Evolutionary conservation across 1,139 yeast genomes (phyloP).

Genomic region (Maudiozyma humilis): DNA sequence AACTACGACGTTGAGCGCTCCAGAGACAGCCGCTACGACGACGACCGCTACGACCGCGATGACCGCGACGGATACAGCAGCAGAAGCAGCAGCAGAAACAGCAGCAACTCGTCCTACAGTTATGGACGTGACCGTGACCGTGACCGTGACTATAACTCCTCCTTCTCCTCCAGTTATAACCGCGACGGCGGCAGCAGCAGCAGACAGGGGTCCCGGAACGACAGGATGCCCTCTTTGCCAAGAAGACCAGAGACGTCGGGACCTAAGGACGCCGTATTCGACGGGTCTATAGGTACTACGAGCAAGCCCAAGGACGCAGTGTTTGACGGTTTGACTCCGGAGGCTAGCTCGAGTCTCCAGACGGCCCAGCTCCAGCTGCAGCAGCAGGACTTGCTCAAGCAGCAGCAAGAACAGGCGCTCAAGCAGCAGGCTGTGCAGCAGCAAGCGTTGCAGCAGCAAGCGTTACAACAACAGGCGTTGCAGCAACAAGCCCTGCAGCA

Average conservation of each 20-base stretch:
- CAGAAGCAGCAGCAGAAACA: background rate
- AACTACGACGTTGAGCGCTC: conserved; percentile 1
- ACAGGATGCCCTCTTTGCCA: conserved; percentile 15
- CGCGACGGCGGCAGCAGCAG: background rate
- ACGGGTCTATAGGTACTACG: conserved; percentile 11
- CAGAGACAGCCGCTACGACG: background rate
- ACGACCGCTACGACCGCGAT: background rate
- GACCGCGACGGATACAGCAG: background rate
- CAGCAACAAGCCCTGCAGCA: conserved; percentile 15
- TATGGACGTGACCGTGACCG: background rate
- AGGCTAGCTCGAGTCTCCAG: conserved; percentile 2
- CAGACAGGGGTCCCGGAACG: background rate
- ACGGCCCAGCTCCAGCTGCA: conserved; percentile 11
- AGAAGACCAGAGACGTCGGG: conserved; percentile 12
- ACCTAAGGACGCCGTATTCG: conserved; percentile 20
- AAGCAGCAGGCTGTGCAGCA: conserved; percentile 13
- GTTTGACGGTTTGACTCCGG: conserved; percentile 18
- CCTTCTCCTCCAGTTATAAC: no score
- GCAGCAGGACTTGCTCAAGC: conserved; percentile 11
- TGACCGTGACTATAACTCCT: no score
- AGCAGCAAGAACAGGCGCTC: conserved; percentile 11
- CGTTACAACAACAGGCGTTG: conserved; percentile 7
- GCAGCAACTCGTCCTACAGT: background rate
- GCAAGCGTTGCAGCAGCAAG: conserved; percentile 13
- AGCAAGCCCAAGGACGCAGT: conserved; percentile 15